These are phyloP conservation scores for Teunomyces kruisii DNA, from an alignment of 805 yeast genomes.

Conservation along the genomic window DNA sequence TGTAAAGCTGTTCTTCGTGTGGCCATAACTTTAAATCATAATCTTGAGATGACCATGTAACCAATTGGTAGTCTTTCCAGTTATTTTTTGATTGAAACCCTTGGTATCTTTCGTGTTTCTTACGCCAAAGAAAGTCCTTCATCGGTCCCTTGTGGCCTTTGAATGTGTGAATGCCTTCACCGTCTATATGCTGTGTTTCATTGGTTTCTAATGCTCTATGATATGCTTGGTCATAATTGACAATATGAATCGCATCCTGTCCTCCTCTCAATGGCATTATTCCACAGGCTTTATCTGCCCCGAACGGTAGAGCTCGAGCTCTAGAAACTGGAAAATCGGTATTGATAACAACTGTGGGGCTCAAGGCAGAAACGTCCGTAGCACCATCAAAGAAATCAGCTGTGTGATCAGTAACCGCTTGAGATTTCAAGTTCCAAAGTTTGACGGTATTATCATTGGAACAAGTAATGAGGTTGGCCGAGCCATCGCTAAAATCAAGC, in stretches of 20 bases:
- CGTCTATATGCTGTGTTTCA: conserved; percentile 22
- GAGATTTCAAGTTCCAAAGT: conserved; percentile 65
- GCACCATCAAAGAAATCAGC: conserved; percentile 16
- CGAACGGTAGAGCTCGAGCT: conserved; percentile 88
- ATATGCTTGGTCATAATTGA: conserved; percentile 45
- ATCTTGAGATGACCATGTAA: conserved; percentile 88
- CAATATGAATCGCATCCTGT: conserved; percentile 56
- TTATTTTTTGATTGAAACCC: conserved; percentile 53
- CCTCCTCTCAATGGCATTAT: conserved; percentile 93
- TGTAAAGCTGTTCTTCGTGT: conserved; percentile 35
- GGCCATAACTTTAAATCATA: conserved; percentile 85
- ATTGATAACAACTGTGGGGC: conserved; percentile 57
- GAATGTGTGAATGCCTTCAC: conserved; percentile 44
- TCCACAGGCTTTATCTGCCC: conserved; percentile 69
- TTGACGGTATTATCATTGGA: conserved; percentile 83
- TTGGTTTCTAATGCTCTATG: conserved; percentile 22
- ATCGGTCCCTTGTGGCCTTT: conserved; percentile 84
- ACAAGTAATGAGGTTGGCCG: conserved; percentile 68
- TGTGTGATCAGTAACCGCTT: conserved; percentile 12
- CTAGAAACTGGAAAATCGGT: conserved; percentile 87
- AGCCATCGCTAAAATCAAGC: conserved; percentile 70
- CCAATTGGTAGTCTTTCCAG: conserved; percentile 84
- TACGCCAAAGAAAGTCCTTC: conserved; percentile 86
- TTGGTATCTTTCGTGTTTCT: conserved; percentile 36
- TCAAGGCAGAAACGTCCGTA: conserved; percentile 4